Percentiles rank a stretch among this genome's conserved stretches.
Conservation (phyloP, 768 basidiomycete genomes). For the Podaxis sp. region DNA sequence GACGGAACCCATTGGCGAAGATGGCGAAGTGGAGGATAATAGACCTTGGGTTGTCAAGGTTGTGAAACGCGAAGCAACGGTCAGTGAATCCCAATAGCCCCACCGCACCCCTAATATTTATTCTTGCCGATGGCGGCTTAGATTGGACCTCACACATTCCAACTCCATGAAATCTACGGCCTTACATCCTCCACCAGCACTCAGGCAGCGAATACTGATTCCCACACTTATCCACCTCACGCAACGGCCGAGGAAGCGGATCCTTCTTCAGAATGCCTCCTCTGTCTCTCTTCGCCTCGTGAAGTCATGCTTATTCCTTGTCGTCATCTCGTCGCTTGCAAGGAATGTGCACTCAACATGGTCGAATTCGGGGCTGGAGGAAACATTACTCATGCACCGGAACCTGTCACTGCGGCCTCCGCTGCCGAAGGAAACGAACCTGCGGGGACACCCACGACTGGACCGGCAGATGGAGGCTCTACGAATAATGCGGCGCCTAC, state of each 20-base stretch:
- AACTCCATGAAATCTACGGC: slow-evolving; percentile 93
- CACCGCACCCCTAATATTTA: slow-evolving; percentile 13
- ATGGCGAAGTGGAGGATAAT: slow-evolving; percentile 47
- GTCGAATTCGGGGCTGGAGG: slow-evolving; percentile 96
- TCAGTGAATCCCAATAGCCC: slow-evolving; percentile 17
- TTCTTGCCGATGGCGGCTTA: slow-evolving; percentile 21
- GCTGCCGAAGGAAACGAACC: slow-evolving; percentile 27
- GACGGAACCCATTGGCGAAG: slow-evolving; percentile 26
- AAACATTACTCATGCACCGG: slow-evolving; percentile 60
- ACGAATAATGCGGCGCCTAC: slow-evolving; percentile 24
- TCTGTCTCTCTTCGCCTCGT: slow-evolving; percentile 83
- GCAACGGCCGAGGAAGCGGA: slow-evolving; percentile 50
- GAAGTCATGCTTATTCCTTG: slow-evolving; percentile 94
- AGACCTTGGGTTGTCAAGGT: slow-evolving; percentile 91
- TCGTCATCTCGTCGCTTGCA: slow-evolving; percentile 91
- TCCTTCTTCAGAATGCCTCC: slow-evolving; percentile 83
- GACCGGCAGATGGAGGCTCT: slow-evolving; percentile 18
- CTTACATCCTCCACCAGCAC: slow-evolving; percentile 57
- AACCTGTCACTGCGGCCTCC: slow-evolving; percentile 27
- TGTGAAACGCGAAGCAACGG: slow-evolving; percentile 86
- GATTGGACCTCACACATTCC: slow-evolving; percentile 94
- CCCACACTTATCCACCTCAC: slow-evolving; percentile 38
- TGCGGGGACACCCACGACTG: slow-evolving; percentile 29
- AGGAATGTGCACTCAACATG: slow-evolving; percentile 95
- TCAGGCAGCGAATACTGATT: slow-evolving; percentile 28